Evolutionary conservation across 2,329 filamentous ascomycete genomes (phyloP).

Genomic region (Ploettnerulaceae sp.): DNA sequence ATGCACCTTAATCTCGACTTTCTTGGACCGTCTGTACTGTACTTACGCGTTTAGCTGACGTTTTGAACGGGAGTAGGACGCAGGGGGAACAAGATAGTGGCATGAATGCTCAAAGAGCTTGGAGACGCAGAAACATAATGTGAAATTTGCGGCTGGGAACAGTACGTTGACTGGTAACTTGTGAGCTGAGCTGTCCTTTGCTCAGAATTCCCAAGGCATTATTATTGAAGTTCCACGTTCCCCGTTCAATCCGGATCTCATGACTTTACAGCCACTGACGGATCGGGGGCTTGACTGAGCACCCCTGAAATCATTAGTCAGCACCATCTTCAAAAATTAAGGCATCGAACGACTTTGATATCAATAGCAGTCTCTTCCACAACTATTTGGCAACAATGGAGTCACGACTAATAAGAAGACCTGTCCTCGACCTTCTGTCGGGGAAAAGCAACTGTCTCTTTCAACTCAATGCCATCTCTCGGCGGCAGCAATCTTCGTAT

Average conservation of each 20-base stretch:
- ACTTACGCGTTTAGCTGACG: constrained; percentile 26
- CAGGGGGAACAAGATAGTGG: constrained; percentile 1
- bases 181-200: constrained; percentile 18
- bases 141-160: constrained; percentile 7
- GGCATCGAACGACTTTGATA: constrained; percentile 3
- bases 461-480: constrained; percentile 25
- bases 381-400: constrained; percentile 27
- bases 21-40: neutral
- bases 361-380: neutral
- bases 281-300: neutral
- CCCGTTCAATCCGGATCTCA: constrained; percentile 10
- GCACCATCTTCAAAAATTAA: neutral
- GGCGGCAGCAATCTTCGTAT: constrained; percentile 33
- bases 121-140: constrained; percentile 15
- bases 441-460: constrained; percentile 28
- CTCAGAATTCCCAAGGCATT: constrained; percentile 11
- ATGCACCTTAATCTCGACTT: constrained; percentile 24
- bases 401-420: constrained; percentile 29
- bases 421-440: constrained; percentile 27
- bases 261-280: constrained; percentile 12
- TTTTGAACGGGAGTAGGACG: constrained; percentile 2
- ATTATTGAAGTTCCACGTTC: constrained; percentile 6
- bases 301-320: constrained; percentile 8
- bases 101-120: constrained; percentile 7
- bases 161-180: constrained; percentile 14